A percentile compares a stretch with the other conserved stretches of the same genome.
These are phyloP conservation scores for Dryas integrifolia DNA, from an alignment of 331 rosid species.

Conservation along the genomic window DNA sequence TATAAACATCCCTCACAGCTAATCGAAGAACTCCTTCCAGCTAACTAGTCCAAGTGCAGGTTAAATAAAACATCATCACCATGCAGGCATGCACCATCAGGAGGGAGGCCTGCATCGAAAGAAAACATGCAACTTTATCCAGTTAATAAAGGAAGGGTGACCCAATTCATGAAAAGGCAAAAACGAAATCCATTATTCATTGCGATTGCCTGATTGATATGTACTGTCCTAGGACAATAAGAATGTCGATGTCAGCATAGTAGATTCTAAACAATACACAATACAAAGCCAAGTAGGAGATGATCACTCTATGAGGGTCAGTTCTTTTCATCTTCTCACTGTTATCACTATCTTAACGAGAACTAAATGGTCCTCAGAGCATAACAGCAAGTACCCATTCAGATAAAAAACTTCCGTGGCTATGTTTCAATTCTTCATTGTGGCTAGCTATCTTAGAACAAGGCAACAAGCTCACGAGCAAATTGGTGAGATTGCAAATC, in stretches of 20 bases:
- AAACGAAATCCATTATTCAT: neutral
- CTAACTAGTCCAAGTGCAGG: neutral
- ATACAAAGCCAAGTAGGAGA: neutral
- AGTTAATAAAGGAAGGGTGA: neutral
- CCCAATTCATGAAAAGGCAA: neutral
- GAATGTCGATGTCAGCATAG: neutral
- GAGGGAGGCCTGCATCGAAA: slow-evolving; percentile 12
- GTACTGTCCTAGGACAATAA: neutral
- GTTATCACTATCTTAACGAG: neutral
- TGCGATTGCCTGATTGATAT: neutral
- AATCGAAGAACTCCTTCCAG: slow-evolving; percentile 4
- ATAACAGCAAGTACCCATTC: neutral
- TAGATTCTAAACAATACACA: neutral
- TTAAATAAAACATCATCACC: slow-evolving; percentile 1
- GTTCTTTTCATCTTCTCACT: neutral
- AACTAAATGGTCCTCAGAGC: neutral
- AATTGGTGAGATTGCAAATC: neutral
- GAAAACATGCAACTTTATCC: neutral
- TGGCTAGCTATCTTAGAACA: neutral
- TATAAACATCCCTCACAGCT: neutral
- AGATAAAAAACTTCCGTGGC: neutral
- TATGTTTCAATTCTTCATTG: neutral
- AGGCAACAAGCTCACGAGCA: neutral
- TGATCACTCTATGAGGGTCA: neutral
- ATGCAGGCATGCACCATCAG: neutral